Evolutionary conservation across 805 yeast genomes (phyloP), one percentile per base, ranked within the genome.

Genomic region (Jamesozyma jinghongensis): DNA sequence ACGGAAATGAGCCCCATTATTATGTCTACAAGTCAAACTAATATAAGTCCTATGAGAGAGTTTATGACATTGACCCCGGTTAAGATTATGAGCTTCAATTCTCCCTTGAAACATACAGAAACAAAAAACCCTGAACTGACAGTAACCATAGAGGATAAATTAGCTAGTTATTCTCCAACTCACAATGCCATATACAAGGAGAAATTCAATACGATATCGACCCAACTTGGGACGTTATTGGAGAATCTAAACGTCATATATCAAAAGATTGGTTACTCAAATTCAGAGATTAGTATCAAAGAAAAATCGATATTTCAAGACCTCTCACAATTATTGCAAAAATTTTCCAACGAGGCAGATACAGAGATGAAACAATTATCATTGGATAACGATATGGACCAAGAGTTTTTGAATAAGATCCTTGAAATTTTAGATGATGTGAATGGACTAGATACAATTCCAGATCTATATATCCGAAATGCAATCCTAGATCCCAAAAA

Each of bases 241-340:
- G 58, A 57, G 16, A 69, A 71, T 38, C 54, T 77, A n/a, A 67
- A 70, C 38, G 50, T 52, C 4, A 67, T 75, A 8, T 75, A 75
- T 52, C 62, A 63, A 36, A 70, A 67, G 42, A 77, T 77, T 32
- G 84, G 84, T 1, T 75, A 72, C 51, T 66, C 79, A 1, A 54
- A 65, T n/a, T 51, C 56, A 7, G 80, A 76, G 42, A 70, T 74
- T 2, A 52, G 69, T 12, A 58, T 57, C 29, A 77, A 74, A 47
- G 77, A 74, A 47, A 57, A 68, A 27, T 65, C 66, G 34, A 69
- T 77, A 12, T 76, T 77, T 47, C 66, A 60, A 13, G 67, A 67
- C 4, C 63, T 77, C 5, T 70, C 77, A 28, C 65, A 66, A 20
- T 71, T 77, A 1, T 73, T 77, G 25, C 58, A 66, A 17, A 63